These are phyloP conservation scores for Rhizopogon salebrosus DNA, from an alignment of 768 basidiomycete species.

Conservation along the genomic window DNA sequence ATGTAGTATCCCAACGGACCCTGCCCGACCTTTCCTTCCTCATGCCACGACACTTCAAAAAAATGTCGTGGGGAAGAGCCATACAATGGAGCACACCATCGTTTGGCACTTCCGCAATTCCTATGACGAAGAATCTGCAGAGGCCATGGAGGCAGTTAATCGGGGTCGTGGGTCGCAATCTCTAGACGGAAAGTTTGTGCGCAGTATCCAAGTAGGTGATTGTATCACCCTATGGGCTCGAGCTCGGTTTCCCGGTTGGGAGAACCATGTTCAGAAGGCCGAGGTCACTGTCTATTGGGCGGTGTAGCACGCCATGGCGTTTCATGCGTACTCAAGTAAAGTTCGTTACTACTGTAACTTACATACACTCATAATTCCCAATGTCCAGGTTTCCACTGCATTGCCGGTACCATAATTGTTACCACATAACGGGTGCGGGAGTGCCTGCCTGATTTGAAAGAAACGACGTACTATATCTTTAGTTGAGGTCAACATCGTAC, in stretches of 20 bases:
- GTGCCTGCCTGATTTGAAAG: too few relatives aligned
- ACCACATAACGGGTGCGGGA: too few relatives aligned
- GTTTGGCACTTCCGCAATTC: background rate
- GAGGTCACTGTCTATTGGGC: conserved; percentile 7
- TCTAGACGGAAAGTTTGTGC: background rate
- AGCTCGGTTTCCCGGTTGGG: background rate
- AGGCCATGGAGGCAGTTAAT: background rate
- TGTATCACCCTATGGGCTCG: background rate
- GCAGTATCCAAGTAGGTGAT: background rate
- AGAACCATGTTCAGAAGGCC: background rate
- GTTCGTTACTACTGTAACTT: too few relatives aligned
- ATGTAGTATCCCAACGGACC: background rate
- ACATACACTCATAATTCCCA: too few relatives aligned
- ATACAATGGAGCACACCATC: background rate
- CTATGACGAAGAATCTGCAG: background rate
- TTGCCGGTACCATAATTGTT: too few relatives aligned
- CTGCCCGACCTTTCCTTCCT: background rate
- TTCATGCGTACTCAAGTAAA: too few relatives aligned
- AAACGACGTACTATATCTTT: too few relatives aligned
- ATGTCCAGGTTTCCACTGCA: too few relatives aligned
- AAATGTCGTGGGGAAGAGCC: background rate
- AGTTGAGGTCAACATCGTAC: too few relatives aligned
- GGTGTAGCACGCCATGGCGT: too few relatives aligned
- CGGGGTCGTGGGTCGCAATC: background rate
- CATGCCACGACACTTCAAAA: background rate